phyloP scores from a whole-genome alignment of 2,329 filamentous ascomycete species.

The Colletotrichum brevisporum region DNA sequence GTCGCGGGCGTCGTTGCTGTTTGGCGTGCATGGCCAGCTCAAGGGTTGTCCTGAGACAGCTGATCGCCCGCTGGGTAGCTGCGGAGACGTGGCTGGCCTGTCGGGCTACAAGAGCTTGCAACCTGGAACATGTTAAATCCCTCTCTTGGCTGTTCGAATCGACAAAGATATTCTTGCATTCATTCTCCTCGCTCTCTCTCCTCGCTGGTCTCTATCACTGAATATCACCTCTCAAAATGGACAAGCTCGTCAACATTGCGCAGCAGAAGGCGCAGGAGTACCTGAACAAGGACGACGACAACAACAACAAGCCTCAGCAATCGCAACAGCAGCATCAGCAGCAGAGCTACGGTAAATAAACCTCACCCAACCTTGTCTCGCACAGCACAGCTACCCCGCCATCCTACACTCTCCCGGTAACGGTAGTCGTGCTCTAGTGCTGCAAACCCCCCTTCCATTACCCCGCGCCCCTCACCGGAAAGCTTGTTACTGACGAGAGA shows the following conservation, averaged over 20 bases:
- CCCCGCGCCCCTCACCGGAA: conserved; percentile 24
- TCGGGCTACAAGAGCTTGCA: conserved; percentile 25
- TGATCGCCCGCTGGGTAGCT: conserved; percentile 28
- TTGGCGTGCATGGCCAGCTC: conserved; percentile 35
- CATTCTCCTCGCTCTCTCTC: neutral
- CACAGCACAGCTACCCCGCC: conserved; percentile 33
- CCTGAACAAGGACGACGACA: conserved; percentile 48
- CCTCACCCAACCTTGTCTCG: neutral
- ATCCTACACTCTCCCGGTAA: neutral
- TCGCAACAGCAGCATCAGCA: conserved; percentile 25
- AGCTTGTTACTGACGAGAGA: conserved; percentile 27
- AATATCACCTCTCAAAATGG: conserved; percentile 47
- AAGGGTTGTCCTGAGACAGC: conserved; percentile 30
- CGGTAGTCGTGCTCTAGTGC: neutral
- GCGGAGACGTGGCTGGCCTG: conserved; percentile 31
- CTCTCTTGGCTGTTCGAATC: neutral
- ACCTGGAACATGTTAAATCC: conserved; percentile 14
- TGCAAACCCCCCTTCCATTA: neutral
- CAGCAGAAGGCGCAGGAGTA: conserved; percentile 52
- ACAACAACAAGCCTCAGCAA: conserved; percentile 44
- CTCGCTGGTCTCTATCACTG: no score
- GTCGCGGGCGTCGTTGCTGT: conserved; percentile 2
- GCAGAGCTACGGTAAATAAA: conserved; percentile 30
- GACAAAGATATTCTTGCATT: neutral
- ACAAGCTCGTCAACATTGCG: conserved; percentile 51